Evolutionary conservation across 306 rosid genomes (phyloP).

Genomic region (Inga leiocalycina): DNA sequence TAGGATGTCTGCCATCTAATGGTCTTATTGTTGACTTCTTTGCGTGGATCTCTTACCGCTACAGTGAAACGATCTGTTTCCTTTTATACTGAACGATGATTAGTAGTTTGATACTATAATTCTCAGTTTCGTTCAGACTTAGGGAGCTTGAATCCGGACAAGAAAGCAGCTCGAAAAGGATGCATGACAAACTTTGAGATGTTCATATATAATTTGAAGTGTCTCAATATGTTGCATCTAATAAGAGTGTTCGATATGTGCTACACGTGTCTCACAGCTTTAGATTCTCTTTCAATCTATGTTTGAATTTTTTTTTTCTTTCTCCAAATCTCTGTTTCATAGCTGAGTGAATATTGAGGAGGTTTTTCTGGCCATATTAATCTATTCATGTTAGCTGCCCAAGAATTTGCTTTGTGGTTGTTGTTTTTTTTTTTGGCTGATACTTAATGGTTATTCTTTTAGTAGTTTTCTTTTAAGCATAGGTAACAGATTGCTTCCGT

Average conservation of each 20-base stretch:
- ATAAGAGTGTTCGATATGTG: not conserved
- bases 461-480: not conserved
- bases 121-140: not conserved
- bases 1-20: not conserved
- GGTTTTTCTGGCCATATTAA: too few relatives aligned
- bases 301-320: not conserved
- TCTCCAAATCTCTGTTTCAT: not conserved
- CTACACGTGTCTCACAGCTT: not conserved
- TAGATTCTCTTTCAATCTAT: not conserved
- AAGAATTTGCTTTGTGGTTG: not conserved
- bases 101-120: not conserved
- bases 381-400: too few relatives aligned
- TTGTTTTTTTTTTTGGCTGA: not conserved
- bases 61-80: not conserved
- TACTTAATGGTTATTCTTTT: constrained; percentile 8
- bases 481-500: constrained; percentile 27
- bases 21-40: not conserved
- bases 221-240: not conserved
- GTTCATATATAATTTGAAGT: not conserved
- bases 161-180: not conserved
- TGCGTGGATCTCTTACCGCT: not conserved
- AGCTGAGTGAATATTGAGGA: too few relatives aligned
- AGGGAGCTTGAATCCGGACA: not conserved
- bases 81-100: not conserved
- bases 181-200: not conserved